A percentile compares a stretch with the other conserved stretches of the same genome.
Evolutionary conservation across 495 filamentous ascomycete genomes (phyloP).

Genomic region (Schizothecium vesticola): DNA sequence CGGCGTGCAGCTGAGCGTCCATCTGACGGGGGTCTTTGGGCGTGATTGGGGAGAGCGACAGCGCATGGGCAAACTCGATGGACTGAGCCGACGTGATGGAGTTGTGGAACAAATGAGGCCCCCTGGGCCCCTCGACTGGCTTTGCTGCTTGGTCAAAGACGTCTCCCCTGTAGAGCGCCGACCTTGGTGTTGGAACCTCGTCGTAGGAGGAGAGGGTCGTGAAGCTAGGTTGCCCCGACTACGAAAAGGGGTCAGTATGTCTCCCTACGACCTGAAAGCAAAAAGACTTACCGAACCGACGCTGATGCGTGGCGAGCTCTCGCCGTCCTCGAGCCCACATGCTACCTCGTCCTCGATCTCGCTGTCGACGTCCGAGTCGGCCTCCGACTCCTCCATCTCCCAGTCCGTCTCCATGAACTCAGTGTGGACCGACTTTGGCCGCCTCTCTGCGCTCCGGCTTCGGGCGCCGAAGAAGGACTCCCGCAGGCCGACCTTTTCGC

Average conservation of each 20-base stretch:
- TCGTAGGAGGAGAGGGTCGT: constrained; percentile 74
- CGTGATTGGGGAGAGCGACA: constrained; percentile 61
- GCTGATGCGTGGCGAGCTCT: constrained; percentile 59
- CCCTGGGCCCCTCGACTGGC: constrained; percentile 70
- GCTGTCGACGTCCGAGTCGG: constrained; percentile 35
- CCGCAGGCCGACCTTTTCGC: constrained; percentile 38
- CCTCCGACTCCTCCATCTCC: constrained; percentile 51
- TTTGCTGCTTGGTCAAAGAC: constrained; percentile 41
- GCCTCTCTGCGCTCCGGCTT: constrained; percentile 29
- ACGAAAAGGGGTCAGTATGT: constrained; percentile 22
- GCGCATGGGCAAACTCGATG: constrained; percentile 54
- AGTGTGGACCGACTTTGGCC: constrained; percentile 60
- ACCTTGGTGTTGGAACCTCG: constrained; percentile 64
- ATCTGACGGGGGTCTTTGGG: constrained; percentile 35
- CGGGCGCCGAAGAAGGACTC: constrained; percentile 40
- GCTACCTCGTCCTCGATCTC: constrained; percentile 42
- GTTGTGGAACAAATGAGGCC: constrained; percentile 82
- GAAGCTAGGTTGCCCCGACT: constrained; percentile 60
- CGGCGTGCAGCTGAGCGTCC: constrained; percentile 31
- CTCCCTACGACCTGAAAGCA: background rate
- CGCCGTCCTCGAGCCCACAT: constrained; percentile 47
- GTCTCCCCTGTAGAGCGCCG: constrained; percentile 35
- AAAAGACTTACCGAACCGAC: constrained; percentile 55
- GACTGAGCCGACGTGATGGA: constrained; percentile 45
- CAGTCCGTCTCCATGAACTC: constrained; percentile 73